Base-by-base conservation (phyloP, 1,284 basidiomycete genomes). In the Bjerkandera adusta region DNA sequence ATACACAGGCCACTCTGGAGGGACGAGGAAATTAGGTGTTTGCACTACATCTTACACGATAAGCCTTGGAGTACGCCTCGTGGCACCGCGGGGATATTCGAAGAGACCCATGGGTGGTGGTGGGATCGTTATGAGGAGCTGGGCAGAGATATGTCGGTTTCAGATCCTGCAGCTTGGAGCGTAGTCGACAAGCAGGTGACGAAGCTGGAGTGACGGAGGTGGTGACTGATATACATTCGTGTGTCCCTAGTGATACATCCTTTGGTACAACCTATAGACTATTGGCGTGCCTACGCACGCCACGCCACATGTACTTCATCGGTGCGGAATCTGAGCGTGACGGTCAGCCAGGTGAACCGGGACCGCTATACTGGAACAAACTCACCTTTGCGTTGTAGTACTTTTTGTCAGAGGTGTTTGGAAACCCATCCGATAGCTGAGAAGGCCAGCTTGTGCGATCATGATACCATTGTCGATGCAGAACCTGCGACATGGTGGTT, bases 401-500 rank as follows among this genome's bases (percentile, higher is more conserved):
- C 85, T 93, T 63, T 95, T 82, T 33, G 76, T 67, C 26, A 97
- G 61, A 2, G 86, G 78, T 1, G 92, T 97, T 37, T 69, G 68
- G 54, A 83, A 77, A n/a, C 96, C 96, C 93, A 97, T 98, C 5
- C 97, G 79, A 66, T 84, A 92, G 49, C 87, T 85, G 30, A 99
- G 74, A 38, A 99, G 73, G 21, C 96, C 96, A 2, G 97, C 97
- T 66, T 99, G 97, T 1, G 97, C 97, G 48, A 99, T 99, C 97
- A 99, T 99, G 61, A 99, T 96, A 2, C 97, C 97, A 61, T 99
- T 99, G 68, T 99, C 97, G 53, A 99, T 98, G 67, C 96, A 98
- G 68, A 97, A 98, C 46, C 94, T 96, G 56, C 5, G 18, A 35
- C n/a, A n/a, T n/a, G 36, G 5, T 4, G 15, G 20, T 36, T 13